Base-by-base conservation (phyloP, 371 early-diverging fungal genomes). In the Funneliformis caledonium region DNA sequence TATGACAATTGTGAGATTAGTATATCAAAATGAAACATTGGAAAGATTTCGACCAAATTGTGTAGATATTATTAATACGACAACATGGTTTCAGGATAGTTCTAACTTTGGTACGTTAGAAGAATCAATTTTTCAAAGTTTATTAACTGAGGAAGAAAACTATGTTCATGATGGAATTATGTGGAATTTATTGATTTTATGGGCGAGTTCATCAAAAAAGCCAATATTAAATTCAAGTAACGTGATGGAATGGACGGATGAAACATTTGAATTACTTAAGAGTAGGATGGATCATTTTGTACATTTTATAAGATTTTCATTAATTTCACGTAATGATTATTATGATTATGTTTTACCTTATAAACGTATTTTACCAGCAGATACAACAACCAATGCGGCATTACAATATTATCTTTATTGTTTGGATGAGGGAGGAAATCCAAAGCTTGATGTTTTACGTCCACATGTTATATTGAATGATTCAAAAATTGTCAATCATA, bases 181-280 rank as follows among this genome's bases (percentile, higher is more conserved):
- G 14, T 70, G 70, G 70, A 70, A 70, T 70, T 43, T 70, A 70
- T 19, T 70, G 11, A 70, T 70, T 70, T 45, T 43, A 70, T 70
- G 70, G 70, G 70, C 70, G 4, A 22, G 70, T 45, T 56, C 56
- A 19, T 42, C 70, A 26, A 42, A 70, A 70, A 45, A n/a, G 0
- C 70, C 70, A 45, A 70, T 22, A 8, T 31, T 70, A 22, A 45
- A 70, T 19, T 7, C 19, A 14, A 14, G 7, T 37, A 64, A 31
- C 65, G 26, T 69, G 42, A 59, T 26, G 16, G 10, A 52, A 9
- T 72, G 80, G 70, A 9, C 43, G 3, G 45, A 70, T 19, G 31
- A 43, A 45, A 26, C 47, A 22, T 78, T 50, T 64, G 52, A 12
- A 48, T 43, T 47, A 16, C 45, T 78, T 19, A 42, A 61, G n/a